These are phyloP conservation scores for Aspergillus sp. DNA, from an alignment of 2,329 filamentous ascomycete species.

Conservation along the genomic window DNA sequence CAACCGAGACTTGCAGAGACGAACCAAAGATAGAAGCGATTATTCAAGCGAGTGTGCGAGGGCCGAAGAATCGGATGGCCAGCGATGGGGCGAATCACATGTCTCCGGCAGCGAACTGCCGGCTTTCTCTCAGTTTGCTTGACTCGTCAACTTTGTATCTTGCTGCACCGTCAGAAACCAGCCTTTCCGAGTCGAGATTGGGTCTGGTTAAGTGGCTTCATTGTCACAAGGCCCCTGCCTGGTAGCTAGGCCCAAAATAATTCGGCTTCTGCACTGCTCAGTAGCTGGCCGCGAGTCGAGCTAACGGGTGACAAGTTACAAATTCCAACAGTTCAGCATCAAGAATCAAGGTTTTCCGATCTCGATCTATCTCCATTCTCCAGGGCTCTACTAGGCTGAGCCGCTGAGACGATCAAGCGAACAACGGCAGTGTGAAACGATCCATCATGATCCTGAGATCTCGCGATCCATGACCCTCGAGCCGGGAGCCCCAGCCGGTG, in stretches of 20 bases:
- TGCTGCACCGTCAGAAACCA: not conserved
- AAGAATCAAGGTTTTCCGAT: not conserved
- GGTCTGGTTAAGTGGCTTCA: not conserved
- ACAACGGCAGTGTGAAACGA: not conserved
- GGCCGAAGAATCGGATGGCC: not conserved
- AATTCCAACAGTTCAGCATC: not conserved
- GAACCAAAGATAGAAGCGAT: not conserved
- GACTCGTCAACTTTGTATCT: not conserved
- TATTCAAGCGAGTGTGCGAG: not conserved
- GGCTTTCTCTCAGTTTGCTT: too few relatives aligned
- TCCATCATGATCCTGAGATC: conserved; percentile 5
- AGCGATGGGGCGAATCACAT: not conserved
- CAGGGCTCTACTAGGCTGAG: not conserved
- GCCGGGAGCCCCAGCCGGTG: not conserved
- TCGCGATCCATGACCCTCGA: not conserved
- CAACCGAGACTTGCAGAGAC: not conserved
- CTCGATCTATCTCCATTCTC: not conserved
- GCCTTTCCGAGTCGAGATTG: not conserved
- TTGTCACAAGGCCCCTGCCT: not conserved
- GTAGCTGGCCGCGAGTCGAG: not conserved
- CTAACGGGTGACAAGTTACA: too few relatives aligned
- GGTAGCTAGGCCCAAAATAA: not conserved
- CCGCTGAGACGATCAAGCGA: conserved; percentile 1
- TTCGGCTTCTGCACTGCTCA: not conserved
- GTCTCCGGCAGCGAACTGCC: not conserved